Percentiles rank a stretch among this genome's conserved stretches.
These are phyloP conservation scores for Lindgomyces ingoldianus DNA, from an alignment of 495 filamentous ascomycete species.

Conservation along the genomic window DNA sequence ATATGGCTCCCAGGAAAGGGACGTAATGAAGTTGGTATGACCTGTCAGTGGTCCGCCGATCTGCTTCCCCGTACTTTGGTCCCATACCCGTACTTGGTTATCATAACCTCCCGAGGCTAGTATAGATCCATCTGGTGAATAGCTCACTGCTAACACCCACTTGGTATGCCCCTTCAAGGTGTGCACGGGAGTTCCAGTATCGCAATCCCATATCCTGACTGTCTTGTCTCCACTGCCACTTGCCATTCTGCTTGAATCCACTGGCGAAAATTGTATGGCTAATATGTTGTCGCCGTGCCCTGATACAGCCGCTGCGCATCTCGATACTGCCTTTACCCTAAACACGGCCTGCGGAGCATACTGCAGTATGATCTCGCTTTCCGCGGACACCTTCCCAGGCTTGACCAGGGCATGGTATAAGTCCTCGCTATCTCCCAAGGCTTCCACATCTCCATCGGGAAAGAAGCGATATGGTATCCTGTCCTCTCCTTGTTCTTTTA, in stretches of 20 bases:
- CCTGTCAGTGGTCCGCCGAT: conserved; percentile 79
- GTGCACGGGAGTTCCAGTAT: conserved; percentile 85
- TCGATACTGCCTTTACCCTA: conserved; percentile 85
- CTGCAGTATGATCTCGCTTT: conserved; percentile 73
- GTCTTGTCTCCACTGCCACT: conserved; percentile 91
- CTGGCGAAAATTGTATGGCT: conserved; percentile 82
- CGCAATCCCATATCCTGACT: conserved; percentile 92
- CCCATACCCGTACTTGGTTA: conserved; percentile 87
- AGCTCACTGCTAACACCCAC: conserved; percentile 88
- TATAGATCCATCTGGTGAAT: conserved; percentile 77
- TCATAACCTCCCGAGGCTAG: conserved; percentile 95
- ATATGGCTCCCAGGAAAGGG: conserved; percentile 90
- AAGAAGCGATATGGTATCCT: conserved; percentile 86
- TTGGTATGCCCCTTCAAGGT: conserved; percentile 91
- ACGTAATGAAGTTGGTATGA: conserved; percentile 88
- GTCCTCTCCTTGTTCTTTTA: conserved; percentile 75
- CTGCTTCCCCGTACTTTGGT: conserved; percentile 76
- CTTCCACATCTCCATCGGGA: conserved; percentile 35
- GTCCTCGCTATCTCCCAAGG: conserved; percentile 52
- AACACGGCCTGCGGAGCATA: conserved; percentile 94
- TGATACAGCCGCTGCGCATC: conserved; percentile 83
- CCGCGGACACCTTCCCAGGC: conserved; percentile 65
- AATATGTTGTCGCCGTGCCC: conserved; percentile 94
- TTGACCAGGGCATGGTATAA: conserved; percentile 71
- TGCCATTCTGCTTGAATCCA: conserved; percentile 75